A percentile compares a stretch with the other conserved stretches of the same genome.
Evolutionary conservation across 495 filamentous ascomycete species (phyloP).

Genomic region (Astrothelium subdiscretum): DNA sequence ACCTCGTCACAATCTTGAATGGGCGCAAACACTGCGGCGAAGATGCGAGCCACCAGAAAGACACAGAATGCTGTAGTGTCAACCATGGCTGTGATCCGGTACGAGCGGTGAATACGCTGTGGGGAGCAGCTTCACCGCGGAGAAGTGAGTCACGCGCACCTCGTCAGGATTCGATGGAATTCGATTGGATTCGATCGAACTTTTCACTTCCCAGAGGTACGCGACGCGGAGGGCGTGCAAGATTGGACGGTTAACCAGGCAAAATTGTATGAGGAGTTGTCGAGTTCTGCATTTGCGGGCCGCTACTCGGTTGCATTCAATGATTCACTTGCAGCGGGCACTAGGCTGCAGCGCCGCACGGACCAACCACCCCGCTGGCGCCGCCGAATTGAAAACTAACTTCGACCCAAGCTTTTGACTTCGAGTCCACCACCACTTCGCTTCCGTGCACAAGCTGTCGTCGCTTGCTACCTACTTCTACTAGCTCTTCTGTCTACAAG

Average conservation of each 20-base stretch:
- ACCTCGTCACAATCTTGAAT: conserved; percentile 99
- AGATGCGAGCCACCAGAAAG: conserved; percentile 56
- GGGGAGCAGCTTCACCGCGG: not conserved
- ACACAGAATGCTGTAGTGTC: conserved; percentile 41
- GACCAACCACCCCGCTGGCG: too few species aligned
- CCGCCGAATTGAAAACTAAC: too few species aligned
- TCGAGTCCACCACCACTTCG: too few species aligned
- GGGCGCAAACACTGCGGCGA: conserved; percentile 74
- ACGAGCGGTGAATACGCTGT: not conserved
- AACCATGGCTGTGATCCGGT: conserved; percentile 36
- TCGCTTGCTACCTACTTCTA: too few species aligned
- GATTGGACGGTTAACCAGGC: too few species aligned
- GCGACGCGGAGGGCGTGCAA: too few species aligned
- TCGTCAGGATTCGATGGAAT: not conserved
- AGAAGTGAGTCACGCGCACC: not conserved
- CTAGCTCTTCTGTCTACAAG: too few species aligned
- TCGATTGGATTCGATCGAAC: not conserved
- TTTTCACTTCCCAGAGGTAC: too few species aligned
- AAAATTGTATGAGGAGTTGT: not conserved
- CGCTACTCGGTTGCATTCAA: not conserved
- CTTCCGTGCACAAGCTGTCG: too few species aligned
- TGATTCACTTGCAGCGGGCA: not conserved
- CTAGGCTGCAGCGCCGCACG: not conserved
- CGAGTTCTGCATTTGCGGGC: not conserved
- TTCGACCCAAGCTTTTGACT: too few species aligned